These are phyloP conservation scores for Gracilaria domingensis DNA, from an alignment of 23 red algal genomes.

Conservation along the genomic window DNA sequence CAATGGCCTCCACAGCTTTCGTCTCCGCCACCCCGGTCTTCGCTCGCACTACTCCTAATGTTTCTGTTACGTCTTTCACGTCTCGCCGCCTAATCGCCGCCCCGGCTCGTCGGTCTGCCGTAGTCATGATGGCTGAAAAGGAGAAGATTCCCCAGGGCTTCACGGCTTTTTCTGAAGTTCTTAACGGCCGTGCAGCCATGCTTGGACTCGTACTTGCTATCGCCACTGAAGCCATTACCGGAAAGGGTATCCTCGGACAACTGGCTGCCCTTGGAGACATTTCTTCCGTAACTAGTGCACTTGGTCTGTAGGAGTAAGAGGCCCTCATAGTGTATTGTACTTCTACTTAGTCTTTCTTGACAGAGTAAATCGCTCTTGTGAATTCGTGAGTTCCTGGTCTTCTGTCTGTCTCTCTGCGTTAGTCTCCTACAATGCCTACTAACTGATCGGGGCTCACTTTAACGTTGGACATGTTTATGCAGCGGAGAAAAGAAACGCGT, in stretches of 20 bases:
- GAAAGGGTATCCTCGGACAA: conserved; percentile 65
- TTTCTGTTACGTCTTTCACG: conserved; percentile 24
- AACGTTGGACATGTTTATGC: too few species aligned
- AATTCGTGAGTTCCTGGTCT: too few species aligned
- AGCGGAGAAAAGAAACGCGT: too few species aligned
- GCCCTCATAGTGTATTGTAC: too few species aligned
- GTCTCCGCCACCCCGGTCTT: conserved; percentile 54
- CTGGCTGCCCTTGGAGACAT: conserved; percentile 23
- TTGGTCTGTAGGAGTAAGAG: neutral
- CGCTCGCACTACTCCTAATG: neutral
- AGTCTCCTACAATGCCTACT: too few species aligned
- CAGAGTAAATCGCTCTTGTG: too few species aligned
- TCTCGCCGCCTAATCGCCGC: conserved; percentile 2
- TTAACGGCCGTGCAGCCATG: conserved; percentile 75
- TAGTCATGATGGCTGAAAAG: conserved; percentile 39
- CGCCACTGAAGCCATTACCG: conserved; percentile 57
- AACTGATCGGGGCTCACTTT: too few species aligned
- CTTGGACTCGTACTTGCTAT: conserved; percentile 50
- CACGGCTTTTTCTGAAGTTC: conserved; percentile 53
- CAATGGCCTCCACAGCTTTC: conserved; percentile 53
- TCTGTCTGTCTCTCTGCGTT: too few species aligned
- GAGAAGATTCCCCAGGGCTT: conserved; percentile 60
- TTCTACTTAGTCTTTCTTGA: too few species aligned
- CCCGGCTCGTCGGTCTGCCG: conserved; percentile 7
- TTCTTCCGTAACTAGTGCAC: neutral